phyloP scores from a whole-genome alignment of 148 eudicot species.

The Chenopodium formosanum region DNA sequence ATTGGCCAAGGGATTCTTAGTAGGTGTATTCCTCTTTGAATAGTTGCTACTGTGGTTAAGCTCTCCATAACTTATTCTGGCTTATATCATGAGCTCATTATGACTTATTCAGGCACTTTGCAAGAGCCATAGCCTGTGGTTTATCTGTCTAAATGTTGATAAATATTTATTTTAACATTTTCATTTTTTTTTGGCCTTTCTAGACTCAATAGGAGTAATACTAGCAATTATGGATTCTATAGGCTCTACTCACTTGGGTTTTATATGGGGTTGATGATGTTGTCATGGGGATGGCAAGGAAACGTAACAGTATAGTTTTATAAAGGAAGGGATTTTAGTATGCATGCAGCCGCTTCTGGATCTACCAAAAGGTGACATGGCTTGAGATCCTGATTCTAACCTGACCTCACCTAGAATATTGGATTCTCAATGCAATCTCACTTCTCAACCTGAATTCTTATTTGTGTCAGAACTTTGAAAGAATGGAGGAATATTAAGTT shows the following conservation, averaged over 20 bases:
- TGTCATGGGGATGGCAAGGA: not conserved
- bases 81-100: not conserved
- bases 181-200: not conserved
- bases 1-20: not conserved
- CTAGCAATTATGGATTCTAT: not conserved
- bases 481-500: too few relatives aligned
- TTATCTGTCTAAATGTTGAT: not conserved
- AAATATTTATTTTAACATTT: too few relatives aligned
- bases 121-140: not conserved
- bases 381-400: not conserved
- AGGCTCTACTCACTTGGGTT: not conserved
- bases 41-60: not conserved
- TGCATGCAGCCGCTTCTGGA: not conserved
- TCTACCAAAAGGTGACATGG: not conserved
- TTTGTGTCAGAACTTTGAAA: too few relatives aligned
- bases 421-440: too few relatives aligned
- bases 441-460: too few relatives aligned
- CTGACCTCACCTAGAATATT: too few relatives aligned
- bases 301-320: too few relatives aligned
- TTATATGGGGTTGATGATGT: not conserved
- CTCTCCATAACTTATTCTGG: not conserved
- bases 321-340: not conserved
- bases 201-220: not conserved
- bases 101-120: not conserved
- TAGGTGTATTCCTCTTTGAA: not conserved